Evolutionary conservation across 202 grass and related monocot genomes (phyloP).

Genomic region (Elaeis oleifera): DNA sequence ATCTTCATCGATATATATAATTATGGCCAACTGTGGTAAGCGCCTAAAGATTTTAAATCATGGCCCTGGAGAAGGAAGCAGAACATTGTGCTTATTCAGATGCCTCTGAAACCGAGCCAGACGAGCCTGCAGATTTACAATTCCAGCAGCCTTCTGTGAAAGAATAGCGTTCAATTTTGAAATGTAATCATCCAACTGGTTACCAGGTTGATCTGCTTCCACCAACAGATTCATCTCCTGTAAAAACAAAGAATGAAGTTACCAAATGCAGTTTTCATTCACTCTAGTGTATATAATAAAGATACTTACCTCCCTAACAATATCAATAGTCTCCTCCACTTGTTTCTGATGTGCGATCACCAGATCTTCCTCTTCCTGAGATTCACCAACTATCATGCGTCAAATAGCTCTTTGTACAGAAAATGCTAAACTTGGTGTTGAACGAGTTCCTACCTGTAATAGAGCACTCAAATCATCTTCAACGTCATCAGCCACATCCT

Average conservation of each 20-base stretch:
- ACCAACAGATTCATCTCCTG: conserved; percentile 85
- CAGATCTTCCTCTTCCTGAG: conserved; percentile 89
- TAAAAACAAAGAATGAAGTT: conserved; percentile 3
- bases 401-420: no score
- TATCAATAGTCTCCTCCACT: conserved; percentile 80
- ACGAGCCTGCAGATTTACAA: conserved; percentile 58
- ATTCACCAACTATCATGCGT: no score
- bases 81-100: conserved; percentile 66
- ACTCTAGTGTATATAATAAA: no score
- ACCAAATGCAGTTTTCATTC: no score
- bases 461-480: conserved; percentile 51
- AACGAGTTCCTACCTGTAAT: conserved; percentile 47
- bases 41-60: conserved; percentile 19
- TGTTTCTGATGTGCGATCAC: conserved; percentile 73
- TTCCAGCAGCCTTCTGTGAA: conserved; percentile 77
- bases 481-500: conserved; percentile 34
- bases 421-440: no score
- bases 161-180: conserved; percentile 64
- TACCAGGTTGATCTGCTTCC: conserved; percentile 75
- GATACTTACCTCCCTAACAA: conserved; percentile 62
- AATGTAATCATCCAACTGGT: conserved; percentile 78
- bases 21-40: no score
- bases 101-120: conserved; percentile 70
- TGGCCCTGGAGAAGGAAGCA: conserved; percentile 46
- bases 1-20: no score